phyloP scores from a whole-genome alignment of 495 filamentous ascomycete species.

The Glarea lozoyensis region DNA sequence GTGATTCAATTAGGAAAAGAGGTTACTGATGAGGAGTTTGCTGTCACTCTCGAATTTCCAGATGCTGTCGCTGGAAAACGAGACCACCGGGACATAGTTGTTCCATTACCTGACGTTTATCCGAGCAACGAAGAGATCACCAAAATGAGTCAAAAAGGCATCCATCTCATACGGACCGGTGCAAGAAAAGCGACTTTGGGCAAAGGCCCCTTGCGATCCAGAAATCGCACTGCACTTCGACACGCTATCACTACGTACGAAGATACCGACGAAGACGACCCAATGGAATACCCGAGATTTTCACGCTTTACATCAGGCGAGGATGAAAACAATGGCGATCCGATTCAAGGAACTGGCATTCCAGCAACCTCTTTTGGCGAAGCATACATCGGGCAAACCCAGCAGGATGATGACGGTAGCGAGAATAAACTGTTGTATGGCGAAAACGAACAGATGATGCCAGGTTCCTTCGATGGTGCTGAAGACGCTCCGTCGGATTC shows the following conservation, averaged over 20 bases:
- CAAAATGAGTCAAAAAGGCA: background rate
- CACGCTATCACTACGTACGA: background rate
- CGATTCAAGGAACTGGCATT: too few relatives aligned
- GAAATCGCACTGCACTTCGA: background rate
- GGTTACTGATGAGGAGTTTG: slow-evolving; percentile 44
- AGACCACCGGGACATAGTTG: slow-evolving; percentile 1
- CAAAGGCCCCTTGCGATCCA: background rate
- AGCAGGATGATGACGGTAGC: too few relatives aligned
- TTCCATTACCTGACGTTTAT: slow-evolving; percentile 29
- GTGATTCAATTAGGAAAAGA: slow-evolving; percentile 35
- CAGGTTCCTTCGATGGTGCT: too few relatives aligned
- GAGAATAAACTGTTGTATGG: too few relatives aligned
- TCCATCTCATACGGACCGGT: background rate
- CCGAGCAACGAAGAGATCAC: slow-evolving; percentile 11
- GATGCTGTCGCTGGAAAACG: slow-evolving; percentile 25
- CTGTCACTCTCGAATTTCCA: slow-evolving; percentile 31
- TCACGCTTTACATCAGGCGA: too few relatives aligned
- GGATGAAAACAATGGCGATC: too few relatives aligned
- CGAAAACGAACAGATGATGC: too few relatives aligned
- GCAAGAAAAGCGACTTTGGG: background rate
- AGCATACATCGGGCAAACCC: too few relatives aligned
- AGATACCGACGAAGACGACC: too few relatives aligned
- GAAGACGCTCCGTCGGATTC: too few relatives aligned
- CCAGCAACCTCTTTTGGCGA: too few relatives aligned
- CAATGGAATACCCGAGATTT: too few relatives aligned